Base-by-base conservation (phyloP, 768 basidiomycete genomes). In the Galerina sulciceps region DNA sequence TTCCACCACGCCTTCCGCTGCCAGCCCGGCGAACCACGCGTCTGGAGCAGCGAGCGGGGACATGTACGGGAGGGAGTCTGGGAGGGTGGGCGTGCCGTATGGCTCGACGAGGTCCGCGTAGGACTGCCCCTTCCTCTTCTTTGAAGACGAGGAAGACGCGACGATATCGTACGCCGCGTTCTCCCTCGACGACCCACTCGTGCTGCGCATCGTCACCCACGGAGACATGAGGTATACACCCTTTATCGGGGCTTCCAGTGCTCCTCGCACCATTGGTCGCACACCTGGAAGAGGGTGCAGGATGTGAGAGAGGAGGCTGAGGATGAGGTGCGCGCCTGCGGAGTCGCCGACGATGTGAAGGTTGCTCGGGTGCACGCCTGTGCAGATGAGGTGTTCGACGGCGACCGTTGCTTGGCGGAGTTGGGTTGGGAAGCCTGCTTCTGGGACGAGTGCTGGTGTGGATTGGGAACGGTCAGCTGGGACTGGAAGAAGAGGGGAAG, bases 321-420 rank as follows among this genome's bases (percentile, higher is more conserved):
- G 59, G 10, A 68, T 63, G 49, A 77, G 69, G 50, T 73, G 68
- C 0, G 58, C 75, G 8, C 75, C 75, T 3, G 75, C 74, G 9
- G 76, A 75, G 49, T 77, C 75, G 5, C 74, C 73, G 1, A 65
- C 65, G 4, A 77, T 37, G 47, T 72, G 67, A 20, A 77, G 63
- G 26, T 73, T 65, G 35, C 58, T 55, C 0, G 72, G 71, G 6
- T 63, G 50, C 1, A 74, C 65, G 8, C 73, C 74, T 1, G 54
- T 58, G 0, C 66, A 68, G 9, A 72, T 22, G 38, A 77, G 65
- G 55, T 72, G 72, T 23, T 74, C 60, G 14, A 75, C 53, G 0
- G 73, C 72, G 10, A 65, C 46, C 6, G 64, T 53, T 41, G 67
- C 62, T 62, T 75, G 73, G 5, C 61, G 60, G 8, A 74, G 61